These are phyloP conservation scores for Santalum album DNA, from an alignment of 164 flowering plant genomes.

Conservation along the genomic window DNA sequence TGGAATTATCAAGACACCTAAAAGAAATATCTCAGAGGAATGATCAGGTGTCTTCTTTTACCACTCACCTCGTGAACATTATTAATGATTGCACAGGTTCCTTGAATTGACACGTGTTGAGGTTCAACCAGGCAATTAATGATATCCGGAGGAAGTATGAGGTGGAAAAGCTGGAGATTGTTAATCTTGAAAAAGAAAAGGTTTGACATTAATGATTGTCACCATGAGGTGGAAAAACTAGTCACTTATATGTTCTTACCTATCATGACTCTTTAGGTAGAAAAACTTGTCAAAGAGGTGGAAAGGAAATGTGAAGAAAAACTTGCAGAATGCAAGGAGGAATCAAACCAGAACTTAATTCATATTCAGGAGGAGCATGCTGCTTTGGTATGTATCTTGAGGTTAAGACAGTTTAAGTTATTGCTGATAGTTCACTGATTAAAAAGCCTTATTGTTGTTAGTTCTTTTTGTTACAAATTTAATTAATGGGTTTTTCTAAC, in stretches of 20 bases:
- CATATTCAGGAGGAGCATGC: slow-evolving; percentile 65
- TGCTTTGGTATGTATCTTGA: slow-evolving; percentile 42
- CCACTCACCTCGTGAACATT: neutral
- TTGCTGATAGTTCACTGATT: neutral
- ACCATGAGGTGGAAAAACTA: neutral
- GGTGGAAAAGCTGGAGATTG: slow-evolving; percentile 74
- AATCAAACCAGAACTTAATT: slow-evolving; percentile 39
- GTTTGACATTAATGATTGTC: slow-evolving; percentile 20
- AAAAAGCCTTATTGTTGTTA: no score
- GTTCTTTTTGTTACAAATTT: no score
- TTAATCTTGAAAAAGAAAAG: slow-evolving; percentile 79
- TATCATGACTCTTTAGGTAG: slow-evolving; percentile 42
- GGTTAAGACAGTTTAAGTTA: neutral
- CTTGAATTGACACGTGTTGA: slow-evolving; percentile 11
- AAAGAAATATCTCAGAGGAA: slow-evolving; percentile 93
- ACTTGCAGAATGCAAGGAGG: slow-evolving; percentile 59
- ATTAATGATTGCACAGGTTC: neutral
- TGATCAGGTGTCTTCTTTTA: slow-evolving; percentile 60
- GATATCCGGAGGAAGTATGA: slow-evolving; percentile 88
- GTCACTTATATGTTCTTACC: slow-evolving; percentile 4
- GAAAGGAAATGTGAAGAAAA: slow-evolving; percentile 49
- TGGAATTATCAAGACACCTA: slow-evolving; percentile 78
- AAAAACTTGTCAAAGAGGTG: slow-evolving; percentile 42
- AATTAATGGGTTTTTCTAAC: no score
- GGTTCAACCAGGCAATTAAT: slow-evolving; percentile 71